phyloP scores from a whole-genome alignment of 495 filamentous ascomycete species.

The Niebla homalea region DNA sequence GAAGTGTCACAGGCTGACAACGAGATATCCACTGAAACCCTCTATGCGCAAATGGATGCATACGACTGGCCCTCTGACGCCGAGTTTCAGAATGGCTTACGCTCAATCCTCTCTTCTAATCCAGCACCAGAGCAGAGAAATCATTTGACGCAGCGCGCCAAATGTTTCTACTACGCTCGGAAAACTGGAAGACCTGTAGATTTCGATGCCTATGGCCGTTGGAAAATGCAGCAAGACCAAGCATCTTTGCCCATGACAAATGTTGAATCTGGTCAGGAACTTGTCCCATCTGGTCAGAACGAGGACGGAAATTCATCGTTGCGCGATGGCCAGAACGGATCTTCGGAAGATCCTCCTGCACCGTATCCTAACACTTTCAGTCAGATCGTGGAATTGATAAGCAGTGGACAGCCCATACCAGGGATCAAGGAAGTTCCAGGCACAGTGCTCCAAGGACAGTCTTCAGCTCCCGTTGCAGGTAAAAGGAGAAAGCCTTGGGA shows the following conservation, averaged over 20 bases:
- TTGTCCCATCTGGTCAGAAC: neutral
- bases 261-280: no score
- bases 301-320: neutral
- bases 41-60: slow-evolving; percentile 10
- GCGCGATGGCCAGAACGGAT: neutral
- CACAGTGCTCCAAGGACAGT: slow-evolving; percentile 57
- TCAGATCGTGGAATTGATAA: slow-evolving; percentile 80
- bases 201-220: slow-evolving; percentile 29
- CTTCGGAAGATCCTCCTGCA: slow-evolving; percentile 10
- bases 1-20: neutral
- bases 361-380: slow-evolving; percentile 80
- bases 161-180: slow-evolving; percentile 42
- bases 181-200: slow-evolving; percentile 33
- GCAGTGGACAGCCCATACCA: slow-evolving; percentile 68
- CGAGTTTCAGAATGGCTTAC: slow-evolving; percentile 37
- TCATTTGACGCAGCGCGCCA: slow-evolving; percentile 37
- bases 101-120: slow-evolving; percentile 34
- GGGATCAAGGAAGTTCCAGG: slow-evolving; percentile 85
- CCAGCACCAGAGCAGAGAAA: slow-evolving; percentile 27
- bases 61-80: slow-evolving; percentile 31
- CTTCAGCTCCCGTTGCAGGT: slow-evolving; percentile 34
- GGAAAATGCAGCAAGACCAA: slow-evolving; percentile 14
- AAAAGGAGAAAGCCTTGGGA: slow-evolving; percentile 76
- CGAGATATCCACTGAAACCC: neutral
- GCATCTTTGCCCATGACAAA: neutral